Base-by-base conservation (phyloP, 2,329 filamentous ascomycete genomes). In the Penicillium verrucosum region DNA sequence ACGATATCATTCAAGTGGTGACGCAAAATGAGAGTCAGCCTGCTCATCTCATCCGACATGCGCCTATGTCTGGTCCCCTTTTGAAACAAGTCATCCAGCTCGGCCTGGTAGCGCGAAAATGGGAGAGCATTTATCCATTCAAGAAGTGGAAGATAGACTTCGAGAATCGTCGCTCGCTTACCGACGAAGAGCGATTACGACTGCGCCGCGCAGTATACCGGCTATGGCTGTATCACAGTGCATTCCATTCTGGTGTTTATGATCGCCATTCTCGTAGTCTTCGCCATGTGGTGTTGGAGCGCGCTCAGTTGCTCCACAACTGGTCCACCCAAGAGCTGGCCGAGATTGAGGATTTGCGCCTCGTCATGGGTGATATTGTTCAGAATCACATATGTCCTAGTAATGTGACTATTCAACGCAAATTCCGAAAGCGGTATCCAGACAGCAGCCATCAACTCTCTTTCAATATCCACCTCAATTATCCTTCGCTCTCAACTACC, bases 131-230 rank as follows among this genome's bases (percentile, higher is more conserved):
- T n/a, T 87, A 85, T 64, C 82, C 83, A 0, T 77, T 82, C 66
- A 84, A 85, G 70, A 85, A 85, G 68, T 87, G 84, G 84, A 85
- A 84, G 63, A 66, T 74, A 54, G 78, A 84, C 62, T 85, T 76
- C 60, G 79, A 81, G 54, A 74, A 80, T 54, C 80, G 84, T 10
- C 81, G 84, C 10, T 75, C 82, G 2, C 71, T 87, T 46, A 79
- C 75, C 0, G 58, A 61, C 36, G 58, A 73, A 2, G 84, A 87
- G 66, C 77, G 79, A 4, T 80, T 77, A 48, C 73, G 74, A 6
- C 65, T 86, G 11, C 78, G 84, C 11, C 78, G 83, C 40, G 84
- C 84, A 10, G 71, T 85, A 10, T 87, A 86, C 66, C 79, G 84
- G 9, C 71, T 84, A 11, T 86, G 84, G 84, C 77, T 85, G 8